A percentile compares a stretch with the other conserved stretches of the same genome.
phyloP scores from a whole-genome alignment of 2,329 filamentous ascomycete species.

The Xylaria sp. region DNA sequence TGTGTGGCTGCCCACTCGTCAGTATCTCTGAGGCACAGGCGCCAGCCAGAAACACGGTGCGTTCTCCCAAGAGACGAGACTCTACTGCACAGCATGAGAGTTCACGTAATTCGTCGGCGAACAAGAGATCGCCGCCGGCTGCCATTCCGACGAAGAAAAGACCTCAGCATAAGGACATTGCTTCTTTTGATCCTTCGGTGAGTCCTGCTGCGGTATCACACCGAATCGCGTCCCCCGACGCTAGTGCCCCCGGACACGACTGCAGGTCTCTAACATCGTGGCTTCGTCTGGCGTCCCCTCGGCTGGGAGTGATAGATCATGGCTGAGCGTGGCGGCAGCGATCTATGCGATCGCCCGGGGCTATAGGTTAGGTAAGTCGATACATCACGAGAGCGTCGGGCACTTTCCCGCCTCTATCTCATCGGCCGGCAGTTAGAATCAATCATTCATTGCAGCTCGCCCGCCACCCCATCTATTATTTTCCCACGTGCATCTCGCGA shows the following conservation, averaged over 20 bases:
- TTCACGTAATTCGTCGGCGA: neutral
- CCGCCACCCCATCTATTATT: neutral
- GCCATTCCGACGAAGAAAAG: neutral
- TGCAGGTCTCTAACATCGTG: slow-evolving; percentile 12
- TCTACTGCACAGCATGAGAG: neutral
- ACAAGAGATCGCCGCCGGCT: neutral
- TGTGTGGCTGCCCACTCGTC: neutral
- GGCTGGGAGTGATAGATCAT: neutral
- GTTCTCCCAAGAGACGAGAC: slow-evolving; percentile 7
- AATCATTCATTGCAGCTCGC: neutral
- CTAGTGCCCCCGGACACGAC: neutral
- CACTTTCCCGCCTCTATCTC: neutral
- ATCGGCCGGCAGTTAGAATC: neutral
- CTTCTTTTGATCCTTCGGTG: slow-evolving; percentile 7
- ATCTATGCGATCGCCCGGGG: slow-evolving; percentile 1
- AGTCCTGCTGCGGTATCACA: neutral
- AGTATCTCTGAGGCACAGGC: neutral
- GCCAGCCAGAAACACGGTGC: slow-evolving; percentile 23
- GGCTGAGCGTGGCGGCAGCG: slow-evolving; percentile 4
- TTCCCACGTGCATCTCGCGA: neutral
- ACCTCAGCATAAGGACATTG: slow-evolving; percentile 2
- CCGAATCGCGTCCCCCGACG: slow-evolving; percentile 1
- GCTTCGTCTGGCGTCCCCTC: neutral
- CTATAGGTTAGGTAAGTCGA: neutral
- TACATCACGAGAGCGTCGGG: too few relatives aligned